phyloP scores from a whole-genome alignment of 2,329 filamentous ascomycete species.

The Aspergillus hortae region DNA sequence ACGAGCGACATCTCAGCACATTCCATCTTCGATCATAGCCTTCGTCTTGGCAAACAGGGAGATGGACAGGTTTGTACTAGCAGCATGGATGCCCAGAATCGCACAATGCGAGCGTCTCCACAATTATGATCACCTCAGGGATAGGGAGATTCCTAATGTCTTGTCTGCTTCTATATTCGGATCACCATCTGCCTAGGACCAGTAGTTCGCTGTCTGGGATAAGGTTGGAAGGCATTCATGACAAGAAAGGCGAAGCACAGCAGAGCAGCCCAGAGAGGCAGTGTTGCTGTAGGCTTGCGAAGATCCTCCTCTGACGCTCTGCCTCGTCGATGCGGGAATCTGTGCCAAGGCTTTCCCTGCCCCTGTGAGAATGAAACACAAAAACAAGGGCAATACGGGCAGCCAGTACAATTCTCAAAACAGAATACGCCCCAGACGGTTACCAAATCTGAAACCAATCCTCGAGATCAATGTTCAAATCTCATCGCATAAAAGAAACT shows the following conservation, averaged over 20 bases:
- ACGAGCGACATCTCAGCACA: neutral
- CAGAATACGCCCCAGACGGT: too few relatives aligned
- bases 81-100: neutral
- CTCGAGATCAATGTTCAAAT: too few relatives aligned
- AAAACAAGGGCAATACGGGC: neutral
- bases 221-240: constrained; percentile 11
- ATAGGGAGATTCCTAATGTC: neutral
- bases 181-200: neutral
- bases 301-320: constrained; percentile 1
- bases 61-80: neutral
- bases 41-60: neutral
- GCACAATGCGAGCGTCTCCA: constrained; percentile 5
- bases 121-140: constrained; percentile 10
- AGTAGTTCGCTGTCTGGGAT: neutral
- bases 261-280: neutral
- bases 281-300: constrained; percentile 1
- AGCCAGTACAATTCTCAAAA: too few relatives aligned
- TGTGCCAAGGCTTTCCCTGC: constrained; percentile 1
- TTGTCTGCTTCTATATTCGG: too few relatives aligned
- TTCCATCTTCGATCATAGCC: neutral
- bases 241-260: constrained; percentile 10
- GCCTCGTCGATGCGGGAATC: neutral
- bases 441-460: too few relatives aligned
- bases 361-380: neutral
- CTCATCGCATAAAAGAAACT: neutral